Conservation (phyloP, 345 rosid genomes). For the Salix arbutifolia region DNA sequence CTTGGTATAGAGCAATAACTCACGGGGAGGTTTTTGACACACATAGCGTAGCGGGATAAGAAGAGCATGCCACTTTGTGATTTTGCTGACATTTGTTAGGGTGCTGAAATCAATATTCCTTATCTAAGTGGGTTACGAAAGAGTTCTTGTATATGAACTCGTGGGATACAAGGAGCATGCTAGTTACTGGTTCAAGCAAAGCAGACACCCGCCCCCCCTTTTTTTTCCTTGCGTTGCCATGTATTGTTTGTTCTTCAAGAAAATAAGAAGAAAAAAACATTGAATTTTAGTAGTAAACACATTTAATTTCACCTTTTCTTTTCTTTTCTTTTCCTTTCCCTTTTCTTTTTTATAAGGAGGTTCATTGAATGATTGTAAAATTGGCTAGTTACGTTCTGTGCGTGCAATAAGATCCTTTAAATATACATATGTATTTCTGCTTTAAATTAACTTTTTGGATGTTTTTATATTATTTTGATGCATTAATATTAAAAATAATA, state of each 20-base stretch:
- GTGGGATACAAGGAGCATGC: background rate
- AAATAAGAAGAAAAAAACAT: background rate
- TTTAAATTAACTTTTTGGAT: no score
- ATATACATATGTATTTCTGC: no score
- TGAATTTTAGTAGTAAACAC: no score
- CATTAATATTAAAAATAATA: no score
- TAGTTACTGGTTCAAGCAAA: background rate
- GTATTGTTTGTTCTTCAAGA: background rate
- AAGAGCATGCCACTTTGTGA: background rate
- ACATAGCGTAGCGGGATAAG: background rate
- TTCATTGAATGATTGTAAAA: no score
- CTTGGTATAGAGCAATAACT: slow-evolving; percentile 54
- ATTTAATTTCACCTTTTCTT: no score
- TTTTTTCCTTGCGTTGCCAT: background rate
- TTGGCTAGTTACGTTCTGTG: no score
- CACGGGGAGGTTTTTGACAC: background rate
- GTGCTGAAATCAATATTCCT: background rate
- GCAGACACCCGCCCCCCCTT: background rate
- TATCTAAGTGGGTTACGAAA: background rate
- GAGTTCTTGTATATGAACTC: background rate
- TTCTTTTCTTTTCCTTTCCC: no score
- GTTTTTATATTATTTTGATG: no score
- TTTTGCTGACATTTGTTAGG: background rate
- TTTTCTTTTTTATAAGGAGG: no score
- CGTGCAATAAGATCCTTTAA: no score